Base-by-base conservation (phyloP, 202 grass and related monocot species). In the Cymbopogon flexuosus region DNA sequence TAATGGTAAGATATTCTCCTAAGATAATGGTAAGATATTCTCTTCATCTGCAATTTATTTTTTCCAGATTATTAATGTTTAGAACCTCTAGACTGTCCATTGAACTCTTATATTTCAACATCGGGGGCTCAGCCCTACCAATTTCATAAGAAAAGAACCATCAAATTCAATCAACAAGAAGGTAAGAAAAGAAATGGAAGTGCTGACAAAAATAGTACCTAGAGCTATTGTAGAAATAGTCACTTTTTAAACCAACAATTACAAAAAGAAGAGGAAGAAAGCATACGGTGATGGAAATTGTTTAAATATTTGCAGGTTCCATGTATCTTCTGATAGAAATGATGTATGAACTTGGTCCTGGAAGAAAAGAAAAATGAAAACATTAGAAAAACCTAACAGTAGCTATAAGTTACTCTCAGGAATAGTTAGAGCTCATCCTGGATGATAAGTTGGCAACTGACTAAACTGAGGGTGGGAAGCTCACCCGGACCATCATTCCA, bases 251-350 rank as follows among this genome's bases (percentile, higher is more conserved):
- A 45, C 12, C 42, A 51, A 43, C 10, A 54, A 16, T 79, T 40
- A 19, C 21, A 30, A 16, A 62, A 63, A 19, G 3, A 68, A 75
- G 19, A 68, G n/a, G 76, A 77, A 64, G 56, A 90, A 88, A 61
- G 85, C 89, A 75, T 88, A 97, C 91, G 74, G 37, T 60, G 91
- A 92, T 85, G 89, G 88, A 24, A 83, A 81, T 67, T 87, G 75
- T 78, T 94, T 97, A 90, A 97, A 97, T 66, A 84, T 94, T 84
- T 89, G 90, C 76, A 97, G 72, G 40, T 94, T 89, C 94, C 94
- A 97, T 52, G 88, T 79, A 87, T 97, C 94, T 89, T 88, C 91
- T 54, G 91, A 88, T 36, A 97, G 76, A 74, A 92, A 68, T 86
- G 86, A 75, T 64, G 77, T 73, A 94, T 67, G 84, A 61, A 94